Evolutionary conservation across 306 rosid genomes (phyloP), one percentile per base, ranked within the genome.

Genomic region (Lathyrus aphaca): DNA sequence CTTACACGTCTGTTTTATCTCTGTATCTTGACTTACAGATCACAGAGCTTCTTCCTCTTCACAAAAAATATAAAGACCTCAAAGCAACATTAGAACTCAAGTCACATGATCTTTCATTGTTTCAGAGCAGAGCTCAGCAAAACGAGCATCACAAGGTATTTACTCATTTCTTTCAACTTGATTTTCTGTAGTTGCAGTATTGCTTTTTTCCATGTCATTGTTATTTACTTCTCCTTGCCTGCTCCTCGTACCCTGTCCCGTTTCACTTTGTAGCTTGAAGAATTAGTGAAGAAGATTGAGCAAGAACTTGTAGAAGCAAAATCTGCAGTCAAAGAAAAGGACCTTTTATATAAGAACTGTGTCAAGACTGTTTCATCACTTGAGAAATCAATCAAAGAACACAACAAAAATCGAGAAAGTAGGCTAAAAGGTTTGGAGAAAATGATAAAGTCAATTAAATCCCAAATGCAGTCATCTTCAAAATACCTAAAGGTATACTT

Each of bases 141-240:
- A 94, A 94, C 79, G 98, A 90, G 80, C 97, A 94, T 71, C 96
- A 88, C 74, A 94, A 94, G 98, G 98, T 94, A 76, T 82, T 68
- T 48, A 67, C 66, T 54, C 68, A 45, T 68, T 68, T n/a, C 15
- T 49, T 60, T 64, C 53, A 21, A 25, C 51, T 57, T 73, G 46
- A 11, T 49, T 77, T 60, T 27, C 38, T 60, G 25, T 46, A 15
- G 17, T 50, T 25, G 32, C 25, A 7, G 23, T 63, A 6, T 40
- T 30, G 8, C 62, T 66, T 62, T 45, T 66, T 43, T 79, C 63
- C 18, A 56, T 56, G 63, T 56, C 32, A 14, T 3, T 69, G 50
- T 48, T 55, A 18, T 43, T 60, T 14, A n/a, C 66, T 45, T 40
- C 69, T 69, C 74, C 54, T 69, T 67, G 8, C 10, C 18, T 10